Evolutionary conservation across 495 filamentous ascomycete species (phyloP).

Genomic region (Amniculicola lignicola): DNA sequence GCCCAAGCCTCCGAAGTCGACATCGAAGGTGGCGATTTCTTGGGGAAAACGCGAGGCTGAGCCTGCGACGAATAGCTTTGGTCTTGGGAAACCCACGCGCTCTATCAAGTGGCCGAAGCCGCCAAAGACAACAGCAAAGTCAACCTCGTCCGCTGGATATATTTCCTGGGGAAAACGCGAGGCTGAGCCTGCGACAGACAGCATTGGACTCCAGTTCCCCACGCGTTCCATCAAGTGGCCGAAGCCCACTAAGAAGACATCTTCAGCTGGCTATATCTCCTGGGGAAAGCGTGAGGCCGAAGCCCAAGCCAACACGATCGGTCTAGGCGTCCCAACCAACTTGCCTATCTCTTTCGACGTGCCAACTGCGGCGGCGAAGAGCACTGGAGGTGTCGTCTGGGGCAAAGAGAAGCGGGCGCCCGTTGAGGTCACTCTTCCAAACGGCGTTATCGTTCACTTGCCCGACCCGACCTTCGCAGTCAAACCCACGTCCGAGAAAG

Average conservation of each 20-base stretch:
- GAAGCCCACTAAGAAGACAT: not conserved
- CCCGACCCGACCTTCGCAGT: too few species aligned
- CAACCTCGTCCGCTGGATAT: not conserved
- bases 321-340: not conserved
- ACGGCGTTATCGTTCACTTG: too few species aligned
- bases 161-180: slow-evolving; percentile 11
- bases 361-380: not conserved
- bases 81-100: not conserved
- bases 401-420: too few species aligned
- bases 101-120: slow-evolving; percentile 15
- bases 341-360: not conserved
- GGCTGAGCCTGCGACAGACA: not conserved
- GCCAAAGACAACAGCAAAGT: not conserved
- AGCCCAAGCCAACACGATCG: not conserved
- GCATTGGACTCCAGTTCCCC: slow-evolving; percentile 7
- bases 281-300: slow-evolving; percentile 18
- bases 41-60: slow-evolving; percentile 3
- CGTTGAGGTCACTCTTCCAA: too few species aligned
- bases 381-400: too few species aligned
- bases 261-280: not conserved
- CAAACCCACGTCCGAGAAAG: not conserved
- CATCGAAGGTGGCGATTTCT: not conserved
- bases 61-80: not conserved
- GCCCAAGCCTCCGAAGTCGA: slow-evolving; percentile 6
- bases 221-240: slow-evolving; percentile 3